Base-by-base conservation (phyloP, 192 early-diverging fungal genomes). In the Chytriomyces sp. region DNA sequence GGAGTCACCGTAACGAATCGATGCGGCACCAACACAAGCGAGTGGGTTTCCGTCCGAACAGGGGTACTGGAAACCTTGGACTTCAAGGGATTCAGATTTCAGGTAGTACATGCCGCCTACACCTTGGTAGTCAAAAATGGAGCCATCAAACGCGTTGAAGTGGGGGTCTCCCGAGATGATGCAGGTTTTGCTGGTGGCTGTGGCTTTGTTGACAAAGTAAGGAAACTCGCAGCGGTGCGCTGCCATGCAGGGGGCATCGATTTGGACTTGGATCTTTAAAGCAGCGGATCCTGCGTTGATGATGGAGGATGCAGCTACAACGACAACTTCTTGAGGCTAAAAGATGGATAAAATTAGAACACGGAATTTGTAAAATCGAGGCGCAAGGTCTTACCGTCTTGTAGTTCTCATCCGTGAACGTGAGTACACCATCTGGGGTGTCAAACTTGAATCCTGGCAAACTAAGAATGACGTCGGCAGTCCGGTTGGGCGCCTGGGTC, bases 1-100 rank as follows among this genome's bases (percentile, higher is more conserved):
- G 26, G 66, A 67, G 45, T 67, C 66, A 18, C 66, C 66, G 45
- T 67, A 67, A 46, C 66, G 66, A 67, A 67, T 46, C 10, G 66
- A 46, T 13, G 46, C 66, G 28, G 66, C 28, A 5, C 66, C 66
- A 1, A 67, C 66, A 47, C 45, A 67, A 0, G 66, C 28, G 10
- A 67, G 43, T 5, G 66, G 7, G 9, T 8, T n/a, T 11, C 28
- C 28, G 5, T 7, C 16, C 13, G 66, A 67, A 44, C 66, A 67
- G 1, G 66, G 66, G 45, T 67, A 67, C 66, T 67, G 66, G 46
- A 45, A 67, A 46, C 43, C 66, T 47, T 67, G 66, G 44, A 67
- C 66, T 7, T 67, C 43, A 9, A 67, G 24, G 45, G 16, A 67
- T 13, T 67, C 24, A 24, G 43, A 46, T 45, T 67, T 35, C 43